These are phyloP conservation scores for Paraphaeosphaeria minitans DNA, from an alignment of 2,329 filamentous ascomycete species.

Conservation along the genomic window DNA sequence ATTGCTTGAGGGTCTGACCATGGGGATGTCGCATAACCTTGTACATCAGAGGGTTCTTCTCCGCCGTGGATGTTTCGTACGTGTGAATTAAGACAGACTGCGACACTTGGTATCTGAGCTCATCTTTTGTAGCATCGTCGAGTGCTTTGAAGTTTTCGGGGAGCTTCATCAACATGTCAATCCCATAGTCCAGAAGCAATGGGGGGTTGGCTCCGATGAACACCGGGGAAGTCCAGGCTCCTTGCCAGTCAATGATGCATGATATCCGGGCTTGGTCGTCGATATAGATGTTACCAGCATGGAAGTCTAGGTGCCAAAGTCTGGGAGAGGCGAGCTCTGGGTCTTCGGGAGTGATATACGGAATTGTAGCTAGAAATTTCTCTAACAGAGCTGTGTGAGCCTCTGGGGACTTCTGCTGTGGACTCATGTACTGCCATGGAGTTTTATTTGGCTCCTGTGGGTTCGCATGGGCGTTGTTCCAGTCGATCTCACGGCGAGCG, in stretches of 20 bases:
- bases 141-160: constrained; percentile 33
- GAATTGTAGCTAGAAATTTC: constrained; percentile 29
- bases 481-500: constrained; percentile 41
- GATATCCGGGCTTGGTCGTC: constrained; percentile 29
- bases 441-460: constrained; percentile 28
- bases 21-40: constrained; percentile 31
- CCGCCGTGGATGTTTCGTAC: constrained; percentile 28
- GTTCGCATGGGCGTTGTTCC: constrained; percentile 32
- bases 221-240: constrained; percentile 12
- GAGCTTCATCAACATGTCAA: constrained; percentile 35
- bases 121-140: constrained; percentile 26
- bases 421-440: constrained; percentile 40
- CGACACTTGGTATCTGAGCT: constrained; percentile 30
- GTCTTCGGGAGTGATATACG: constrained; percentile 31
- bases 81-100: constrained; percentile 30
- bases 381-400: constrained; percentile 25
- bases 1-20: constrained; percentile 32
- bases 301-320: constrained; percentile 38
- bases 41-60: constrained; percentile 32
- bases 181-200: constrained; percentile 29
- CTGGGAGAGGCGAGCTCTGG: constrained; percentile 26
- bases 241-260: constrained; percentile 39
- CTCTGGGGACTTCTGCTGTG: constrained; percentile 32
- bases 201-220: constrained; percentile 33
- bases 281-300: constrained; percentile 36